Conservation (phyloP, 305 asterid species). For the Plantago rigida region DNA sequence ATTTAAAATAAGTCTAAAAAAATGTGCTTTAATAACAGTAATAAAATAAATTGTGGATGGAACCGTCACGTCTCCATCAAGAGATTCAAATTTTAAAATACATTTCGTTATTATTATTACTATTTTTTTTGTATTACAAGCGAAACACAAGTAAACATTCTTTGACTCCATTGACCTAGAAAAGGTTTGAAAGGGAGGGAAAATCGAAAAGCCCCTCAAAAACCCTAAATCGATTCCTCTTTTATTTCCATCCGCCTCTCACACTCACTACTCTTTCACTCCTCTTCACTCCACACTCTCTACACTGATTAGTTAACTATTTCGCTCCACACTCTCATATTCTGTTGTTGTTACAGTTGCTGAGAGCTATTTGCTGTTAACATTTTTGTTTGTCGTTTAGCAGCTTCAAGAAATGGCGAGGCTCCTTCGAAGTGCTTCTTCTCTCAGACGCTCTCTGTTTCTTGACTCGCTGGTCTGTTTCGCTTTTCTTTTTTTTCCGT, state of each 20-base stretch:
- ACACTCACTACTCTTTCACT: too few relatives aligned
- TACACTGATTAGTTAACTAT: too few relatives aligned
- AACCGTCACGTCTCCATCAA: too few relatives aligned
- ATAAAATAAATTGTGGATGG: too few relatives aligned
- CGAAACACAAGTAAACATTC: neutral
- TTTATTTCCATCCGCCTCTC: too few relatives aligned
- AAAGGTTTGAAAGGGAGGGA: neutral
- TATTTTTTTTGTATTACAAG: too few relatives aligned
- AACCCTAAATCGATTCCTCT: neutral
- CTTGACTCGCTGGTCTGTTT: slow-evolving; percentile 29
- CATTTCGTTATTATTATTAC: too few relatives aligned
- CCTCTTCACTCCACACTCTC: too few relatives aligned
- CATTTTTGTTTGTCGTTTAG: neutral
- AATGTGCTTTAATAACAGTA: too few relatives aligned
- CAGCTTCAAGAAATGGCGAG: slow-evolving; percentile 34
- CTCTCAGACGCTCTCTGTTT: slow-evolving; percentile 32
- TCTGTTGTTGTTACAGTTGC: neutral
- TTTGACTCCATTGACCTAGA: neutral
- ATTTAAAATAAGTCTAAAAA: too few relatives aligned
- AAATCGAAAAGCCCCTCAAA: neutral
- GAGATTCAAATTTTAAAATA: too few relatives aligned
- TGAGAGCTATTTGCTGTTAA: neutral
- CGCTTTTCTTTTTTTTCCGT: neutral
- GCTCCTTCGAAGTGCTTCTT: slow-evolving; percentile 34
- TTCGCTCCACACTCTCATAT: too few relatives aligned